Evolutionary conservation across 2,329 filamentous ascomycete genomes (phyloP), one percentile per base, ranked within the genome.

Genomic region (Aspergillus calidoustus): DNA sequence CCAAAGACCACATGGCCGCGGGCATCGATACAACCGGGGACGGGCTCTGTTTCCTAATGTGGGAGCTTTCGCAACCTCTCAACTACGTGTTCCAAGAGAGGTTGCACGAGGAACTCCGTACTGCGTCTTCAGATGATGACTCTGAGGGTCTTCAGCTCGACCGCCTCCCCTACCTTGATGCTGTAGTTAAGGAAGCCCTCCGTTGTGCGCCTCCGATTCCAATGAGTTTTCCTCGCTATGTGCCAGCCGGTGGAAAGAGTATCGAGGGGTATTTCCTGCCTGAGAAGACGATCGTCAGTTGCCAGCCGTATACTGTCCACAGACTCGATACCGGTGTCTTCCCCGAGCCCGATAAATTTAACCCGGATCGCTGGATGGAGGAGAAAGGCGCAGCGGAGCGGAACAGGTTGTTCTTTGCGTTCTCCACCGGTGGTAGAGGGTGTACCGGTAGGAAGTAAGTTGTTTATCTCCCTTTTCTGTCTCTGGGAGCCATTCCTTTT

Each of bases 21-120:
- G 89, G 89, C 0, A 90, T 91, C 62, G 89, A 91, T 68, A 91
- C 89, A 0, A 91, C 89, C 0, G 88, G 88, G 17, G 89, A 91
- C 66, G 87, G 82, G 0, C 78, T 91, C 0, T 90, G 87, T 69
- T 91, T 91, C 69, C 79, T 91, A 13, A 88, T 91, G 85, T 89
- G 88, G 83, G 84, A 90, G 71, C 79, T 91, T 2, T 91, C 89
- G 1, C 84, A 86, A 64, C 85, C 87, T 2, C 74, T 81, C 7
- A 87, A 84, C 4, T 67, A 78, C 1, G 61, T 71, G 2, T 78
- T 85, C 53, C 88, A 90, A 72, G 71, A 76, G 11, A 77, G 74
- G 3, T 78, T 91, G 4, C 80, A 81, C 28, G 69, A 79, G 17
- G 88, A 91, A 71, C 72, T 89, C 4, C 68, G 66, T 0, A 69